phyloP scores from a whole-genome alignment of 768 basidiomycete species.

The Tephrocybe sp. region DNA sequence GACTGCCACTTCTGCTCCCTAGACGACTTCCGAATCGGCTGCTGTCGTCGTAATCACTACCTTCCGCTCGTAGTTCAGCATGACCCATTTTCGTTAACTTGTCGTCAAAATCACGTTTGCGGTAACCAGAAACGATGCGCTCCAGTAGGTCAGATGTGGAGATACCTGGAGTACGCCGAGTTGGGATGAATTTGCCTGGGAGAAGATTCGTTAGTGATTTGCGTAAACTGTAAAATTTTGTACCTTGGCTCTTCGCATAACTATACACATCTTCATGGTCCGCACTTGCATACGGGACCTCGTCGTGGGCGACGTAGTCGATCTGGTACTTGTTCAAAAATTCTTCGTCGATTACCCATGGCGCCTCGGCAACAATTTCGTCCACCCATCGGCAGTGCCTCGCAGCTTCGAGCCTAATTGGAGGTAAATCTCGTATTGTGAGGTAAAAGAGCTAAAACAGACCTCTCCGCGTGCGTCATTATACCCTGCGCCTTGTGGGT shows the following conservation, averaged over 20 bases:
- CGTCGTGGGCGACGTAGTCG: constrained; percentile 98
- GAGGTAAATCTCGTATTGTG: no score
- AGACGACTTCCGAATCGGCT: constrained; percentile 34
- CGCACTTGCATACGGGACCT: constrained; percentile 79
- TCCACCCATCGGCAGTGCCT: constrained; percentile 98
- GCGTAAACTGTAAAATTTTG: constrained; percentile 18
- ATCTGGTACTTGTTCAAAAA: constrained; percentile 87
- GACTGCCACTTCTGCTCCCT: constrained; percentile 30
- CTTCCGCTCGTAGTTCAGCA: constrained; percentile 67
- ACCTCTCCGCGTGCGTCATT: constrained; percentile 79
- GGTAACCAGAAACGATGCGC: constrained; percentile 87
- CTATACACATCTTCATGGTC: constrained; percentile 86
- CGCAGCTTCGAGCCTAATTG: constrained; percentile 74
- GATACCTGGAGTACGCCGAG: constrained; percentile 90
- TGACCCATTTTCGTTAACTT: constrained; percentile 91
- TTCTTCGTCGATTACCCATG: constrained; percentile 83
- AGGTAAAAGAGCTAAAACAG: not conserved
- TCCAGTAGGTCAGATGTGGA: constrained; percentile 93
- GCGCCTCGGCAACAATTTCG: constrained; percentile 86
- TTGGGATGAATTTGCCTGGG: constrained; percentile 91
- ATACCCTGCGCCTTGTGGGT: constrained; percentile 80
- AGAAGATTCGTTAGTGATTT: not conserved
- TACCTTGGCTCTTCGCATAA: constrained; percentile 79
- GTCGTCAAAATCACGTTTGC: constrained; percentile 81
- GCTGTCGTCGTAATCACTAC: constrained; percentile 48